These are phyloP conservation scores for Aphanoascus verrucosus DNA, from an alignment of 2,329 filamentous ascomycete species.

Conservation along the genomic window DNA sequence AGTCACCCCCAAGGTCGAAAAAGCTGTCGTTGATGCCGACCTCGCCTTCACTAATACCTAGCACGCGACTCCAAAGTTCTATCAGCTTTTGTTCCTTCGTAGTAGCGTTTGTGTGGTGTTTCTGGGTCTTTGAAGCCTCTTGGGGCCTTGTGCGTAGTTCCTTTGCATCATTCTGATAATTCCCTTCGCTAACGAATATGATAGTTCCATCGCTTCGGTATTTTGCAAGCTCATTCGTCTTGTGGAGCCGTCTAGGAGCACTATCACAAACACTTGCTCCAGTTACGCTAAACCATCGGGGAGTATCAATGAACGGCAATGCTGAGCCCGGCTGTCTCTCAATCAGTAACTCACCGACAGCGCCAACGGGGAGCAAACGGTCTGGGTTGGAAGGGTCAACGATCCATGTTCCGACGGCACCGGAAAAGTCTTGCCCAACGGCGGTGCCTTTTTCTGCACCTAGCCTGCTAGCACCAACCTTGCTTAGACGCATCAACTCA, in stretches of 20 bases:
- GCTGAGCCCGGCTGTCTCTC: constrained; percentile 47
- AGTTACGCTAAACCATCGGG: constrained; percentile 17
- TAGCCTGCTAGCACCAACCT: not conserved
- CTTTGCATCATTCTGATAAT: not conserved
- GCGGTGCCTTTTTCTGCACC: not conserved
- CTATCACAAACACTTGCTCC: not conserved
- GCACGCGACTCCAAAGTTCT: constrained; percentile 41
- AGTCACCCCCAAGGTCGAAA: constrained; percentile 48
- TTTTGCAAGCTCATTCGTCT: constrained; percentile 27
- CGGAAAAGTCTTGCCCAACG: not conserved
- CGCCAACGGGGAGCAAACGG: constrained; percentile 43
- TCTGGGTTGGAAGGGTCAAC: constrained; percentile 18
- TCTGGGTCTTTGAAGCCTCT: not conserved
- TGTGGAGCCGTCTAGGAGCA: constrained; percentile 21
- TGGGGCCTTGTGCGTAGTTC: not conserved
- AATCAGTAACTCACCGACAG: constrained; percentile 50
- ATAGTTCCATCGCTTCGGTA: constrained; percentile 24
- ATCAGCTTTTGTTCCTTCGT: not conserved
- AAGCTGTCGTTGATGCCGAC: constrained; percentile 45
- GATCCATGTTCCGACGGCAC: constrained; percentile 21
- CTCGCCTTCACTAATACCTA: constrained; percentile 36
- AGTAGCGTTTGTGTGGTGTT: not conserved
- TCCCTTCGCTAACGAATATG: constrained; percentile 22
- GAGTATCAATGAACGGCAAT: constrained; percentile 43
- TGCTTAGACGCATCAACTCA: constrained; percentile 9